A percentile compares a stretch with the other conserved stretches of the same genome.
These are phyloP conservation scores for Ormosia semicastrata DNA, from an alignment of 306 rosid species.

Conservation along the genomic window DNA sequence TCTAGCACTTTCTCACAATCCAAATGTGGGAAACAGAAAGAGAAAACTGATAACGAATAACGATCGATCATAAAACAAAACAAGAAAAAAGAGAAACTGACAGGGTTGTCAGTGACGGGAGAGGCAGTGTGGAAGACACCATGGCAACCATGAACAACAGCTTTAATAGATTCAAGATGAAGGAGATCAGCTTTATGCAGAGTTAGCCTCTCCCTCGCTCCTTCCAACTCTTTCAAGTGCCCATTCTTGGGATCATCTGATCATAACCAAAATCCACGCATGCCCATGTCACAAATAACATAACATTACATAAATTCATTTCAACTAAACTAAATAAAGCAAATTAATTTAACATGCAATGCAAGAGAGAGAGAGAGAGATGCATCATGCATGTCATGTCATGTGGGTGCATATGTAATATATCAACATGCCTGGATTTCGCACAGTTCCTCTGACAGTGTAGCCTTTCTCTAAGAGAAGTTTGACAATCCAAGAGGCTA, in stretches of 20 bases:
- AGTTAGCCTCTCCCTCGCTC: constrained; percentile 69
- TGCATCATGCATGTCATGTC: background rate
- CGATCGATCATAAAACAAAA: background rate
- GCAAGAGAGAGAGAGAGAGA: background rate
- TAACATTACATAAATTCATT: background rate
- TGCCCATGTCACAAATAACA: background rate
- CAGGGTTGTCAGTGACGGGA: constrained; percentile 85
- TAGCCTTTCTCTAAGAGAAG: constrained; percentile 74
- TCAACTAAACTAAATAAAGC: background rate
- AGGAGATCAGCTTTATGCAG: constrained; percentile 77
- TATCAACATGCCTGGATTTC: constrained; percentile 66
- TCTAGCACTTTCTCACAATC: background rate
- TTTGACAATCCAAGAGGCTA: constrained; percentile 90
- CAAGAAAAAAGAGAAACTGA: background rate
- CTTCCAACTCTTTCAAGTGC: constrained; percentile 77
- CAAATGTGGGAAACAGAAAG: background rate
- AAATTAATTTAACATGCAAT: background rate
- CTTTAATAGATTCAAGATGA: constrained; percentile 52
- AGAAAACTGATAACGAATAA: background rate
- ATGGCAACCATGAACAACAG: constrained; percentile 60
- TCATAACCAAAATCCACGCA: background rate
- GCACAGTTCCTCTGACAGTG: constrained; percentile 74
- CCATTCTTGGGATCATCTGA: constrained; percentile 74
- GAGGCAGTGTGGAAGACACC: constrained; percentile 91
- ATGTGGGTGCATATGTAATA: background rate